Conservation (phyloP, 176 grass and related monocot genomes). For the Hordeum marinum region DNA sequence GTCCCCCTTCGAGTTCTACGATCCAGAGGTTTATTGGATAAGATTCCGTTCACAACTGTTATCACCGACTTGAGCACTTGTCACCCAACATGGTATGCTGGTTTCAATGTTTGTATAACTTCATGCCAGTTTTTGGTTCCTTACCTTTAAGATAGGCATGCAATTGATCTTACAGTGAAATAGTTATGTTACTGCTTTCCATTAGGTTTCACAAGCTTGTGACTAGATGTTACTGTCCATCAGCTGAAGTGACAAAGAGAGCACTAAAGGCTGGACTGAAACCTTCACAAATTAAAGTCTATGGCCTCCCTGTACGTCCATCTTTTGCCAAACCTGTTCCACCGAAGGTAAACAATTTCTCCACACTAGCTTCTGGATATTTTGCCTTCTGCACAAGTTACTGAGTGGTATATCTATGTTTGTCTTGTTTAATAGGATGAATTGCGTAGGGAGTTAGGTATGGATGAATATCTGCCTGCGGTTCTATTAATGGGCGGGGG, state of each 20-base stretch:
- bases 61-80: constrained; percentile 98
- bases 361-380: background rate
- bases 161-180: constrained; percentile 54
- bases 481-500: constrained; percentile 96
- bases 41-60: constrained; percentile 97
- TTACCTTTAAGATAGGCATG: background rate
- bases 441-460: constrained; percentile 77
- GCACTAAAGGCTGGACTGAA: constrained; percentile 89
- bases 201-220: constrained; percentile 99
- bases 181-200: constrained; percentile 44
- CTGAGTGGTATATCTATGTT: background rate
- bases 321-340: constrained; percentile 89
- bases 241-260: constrained; percentile 86
- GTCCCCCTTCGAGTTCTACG: constrained; percentile 87
- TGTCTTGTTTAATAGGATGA: constrained; percentile 59
- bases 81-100: constrained; percentile 93
- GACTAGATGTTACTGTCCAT: constrained; percentile 98
- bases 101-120: constrained; percentile 26
- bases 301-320: constrained; percentile 97
- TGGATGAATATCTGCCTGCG: constrained; percentile 87
- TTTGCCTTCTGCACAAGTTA: constrained; percentile 1
- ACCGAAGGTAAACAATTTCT: constrained; percentile 56
- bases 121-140: background rate
- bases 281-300: constrained; percentile 88
- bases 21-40: constrained; percentile 82